Evolutionary conservation across 2,329 filamentous ascomycete genomes (phyloP), one percentile per base, ranked within the genome.

Genomic region (Thielaviopsis punctulata): DNA sequence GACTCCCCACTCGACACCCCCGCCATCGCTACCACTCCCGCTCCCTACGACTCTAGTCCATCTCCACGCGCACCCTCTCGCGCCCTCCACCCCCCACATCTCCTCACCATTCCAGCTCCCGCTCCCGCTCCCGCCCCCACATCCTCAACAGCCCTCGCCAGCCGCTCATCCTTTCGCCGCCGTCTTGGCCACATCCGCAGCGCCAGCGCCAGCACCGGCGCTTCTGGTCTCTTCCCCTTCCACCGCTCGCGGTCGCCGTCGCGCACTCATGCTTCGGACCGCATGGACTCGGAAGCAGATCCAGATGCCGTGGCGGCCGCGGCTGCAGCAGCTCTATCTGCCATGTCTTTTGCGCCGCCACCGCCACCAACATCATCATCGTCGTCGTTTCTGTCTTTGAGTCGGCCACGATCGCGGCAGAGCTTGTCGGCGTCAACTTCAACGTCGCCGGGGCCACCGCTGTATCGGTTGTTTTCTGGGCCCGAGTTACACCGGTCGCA

Each of bases 161-260:
- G 45, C 18, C 46, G 45, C 33, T 39, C 51, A 18, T 46, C 44
- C 13, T 43, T 53, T 10, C 51, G 46, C 21, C 45, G 47, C n/a
- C 45, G 41, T 22, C 39, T 53, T 5, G 48, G 39, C 46, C 51
- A 53, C 39, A 19, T 45, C 18, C 45, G 51, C 43, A 53, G 46
- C 19, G 51, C 51, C 43, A 53, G 46, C 19, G 51, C 51, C 48
- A 47, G 51, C 7, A 49, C 51, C 44, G 48, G 44, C 12, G 47
- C 33, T 18, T 15, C 33, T n/a, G 15, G 10, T 8, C 13, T 39
- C 13, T 39, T 39, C 8, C 13, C 10, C n/a, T 39, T 15, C 3
- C 33, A 39, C 15, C 33, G 33, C 15, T 4, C 10, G 15, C 15
- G 33, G 15, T 18, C 33, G 33, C 33, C 33, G 33, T 39, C 33